Percentiles rank a stretch among this genome's conserved stretches.
These are phyloP conservation scores for Suhomyces taliae DNA, from an alignment of 1,139 yeast genomes.

Conservation along the genomic window DNA sequence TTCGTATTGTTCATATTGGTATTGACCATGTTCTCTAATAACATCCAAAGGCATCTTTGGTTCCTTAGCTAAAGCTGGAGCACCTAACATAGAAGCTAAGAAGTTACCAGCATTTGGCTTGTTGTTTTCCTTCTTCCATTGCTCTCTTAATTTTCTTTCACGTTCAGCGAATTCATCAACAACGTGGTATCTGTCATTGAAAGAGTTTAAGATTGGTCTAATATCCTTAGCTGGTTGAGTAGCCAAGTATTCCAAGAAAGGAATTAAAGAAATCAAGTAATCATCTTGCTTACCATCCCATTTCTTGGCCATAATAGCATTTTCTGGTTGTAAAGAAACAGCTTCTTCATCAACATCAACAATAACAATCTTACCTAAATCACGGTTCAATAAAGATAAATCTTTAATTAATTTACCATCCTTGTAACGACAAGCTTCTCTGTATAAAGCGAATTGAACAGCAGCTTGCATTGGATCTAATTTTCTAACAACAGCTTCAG, in stretches of 20 bases:
- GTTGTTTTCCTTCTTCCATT: constrained; percentile 64
- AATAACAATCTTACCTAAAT: constrained; percentile 73
- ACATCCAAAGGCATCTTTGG: constrained; percentile 89
- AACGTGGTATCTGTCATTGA: constrained; percentile 56
- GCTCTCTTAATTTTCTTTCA: constrained; percentile 69
- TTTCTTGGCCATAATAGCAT: constrained; percentile 76
- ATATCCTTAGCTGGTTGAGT: constrained; percentile 89
- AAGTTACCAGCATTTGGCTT: constrained; percentile 53
- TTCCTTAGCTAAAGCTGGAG: constrained; percentile 51
- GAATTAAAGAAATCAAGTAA: constrained; percentile 73
- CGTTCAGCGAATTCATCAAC: constrained; percentile 78
- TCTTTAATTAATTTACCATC: constrained; percentile 89
- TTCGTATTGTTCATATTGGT: constrained; percentile 82
- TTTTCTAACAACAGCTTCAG: constrained; percentile 81
- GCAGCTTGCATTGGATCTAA: constrained; percentile 92
- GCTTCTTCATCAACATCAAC: constrained; percentile 77
- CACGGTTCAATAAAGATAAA: constrained; percentile 86
- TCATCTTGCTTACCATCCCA: constrained; percentile 92
- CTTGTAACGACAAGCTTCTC: constrained; percentile 88
- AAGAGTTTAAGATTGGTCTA: constrained; percentile 80
- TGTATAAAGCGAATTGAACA: constrained; percentile 80
- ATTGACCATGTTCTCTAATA: constrained; percentile 90
- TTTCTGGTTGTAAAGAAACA: constrained; percentile 84
- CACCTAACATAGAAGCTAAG: constrained; percentile 60
- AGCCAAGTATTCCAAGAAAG: constrained; percentile 92